Conservation (phyloP, 371 early-diverging fungal genomes). For the Mortierella sp. region DNA sequence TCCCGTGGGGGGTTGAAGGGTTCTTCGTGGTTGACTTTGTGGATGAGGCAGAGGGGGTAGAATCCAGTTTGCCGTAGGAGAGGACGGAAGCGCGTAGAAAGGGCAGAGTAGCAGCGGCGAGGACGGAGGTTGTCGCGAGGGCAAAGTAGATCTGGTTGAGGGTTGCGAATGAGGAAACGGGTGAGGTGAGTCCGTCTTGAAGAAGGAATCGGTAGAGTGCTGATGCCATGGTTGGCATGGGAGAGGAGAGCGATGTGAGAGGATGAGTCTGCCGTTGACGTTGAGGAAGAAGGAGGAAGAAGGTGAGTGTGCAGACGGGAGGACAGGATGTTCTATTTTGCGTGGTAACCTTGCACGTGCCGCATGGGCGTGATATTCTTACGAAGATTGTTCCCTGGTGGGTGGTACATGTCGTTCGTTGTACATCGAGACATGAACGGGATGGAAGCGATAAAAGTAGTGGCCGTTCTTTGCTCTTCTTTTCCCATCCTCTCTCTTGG, state of each 20-base stretch:
- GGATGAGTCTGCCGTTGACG: not conserved
- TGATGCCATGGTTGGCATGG: not conserved
- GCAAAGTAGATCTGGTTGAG: conserved; percentile 41
- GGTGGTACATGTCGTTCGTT: too few relatives aligned
- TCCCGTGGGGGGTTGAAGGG: not conserved
- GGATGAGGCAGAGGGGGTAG: conserved; percentile 3
- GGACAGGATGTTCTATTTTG: not conserved
- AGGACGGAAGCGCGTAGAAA: conserved; percentile 35
- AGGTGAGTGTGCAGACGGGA: not conserved
- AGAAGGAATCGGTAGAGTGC: not conserved
- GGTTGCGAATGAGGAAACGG: conserved; percentile 32
- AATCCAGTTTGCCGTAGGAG: conserved; percentile 50
- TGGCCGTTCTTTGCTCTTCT: not conserved
- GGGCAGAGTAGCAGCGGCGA: conserved; percentile 32
- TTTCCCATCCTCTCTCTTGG: not conserved
- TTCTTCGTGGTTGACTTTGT: not conserved
- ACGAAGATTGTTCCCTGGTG: not conserved
- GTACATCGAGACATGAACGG: not conserved
- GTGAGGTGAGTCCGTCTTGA: not conserved
- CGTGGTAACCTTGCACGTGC: not conserved
- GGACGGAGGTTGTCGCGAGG: conserved; percentile 24
- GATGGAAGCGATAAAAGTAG: not conserved
- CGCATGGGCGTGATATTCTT: not conserved
- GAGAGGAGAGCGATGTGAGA: not conserved
- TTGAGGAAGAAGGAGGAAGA: too few relatives aligned